Conservation (phyloP, 1,139 yeast genomes). For the Blastobotrys malaysiensis region DNA sequence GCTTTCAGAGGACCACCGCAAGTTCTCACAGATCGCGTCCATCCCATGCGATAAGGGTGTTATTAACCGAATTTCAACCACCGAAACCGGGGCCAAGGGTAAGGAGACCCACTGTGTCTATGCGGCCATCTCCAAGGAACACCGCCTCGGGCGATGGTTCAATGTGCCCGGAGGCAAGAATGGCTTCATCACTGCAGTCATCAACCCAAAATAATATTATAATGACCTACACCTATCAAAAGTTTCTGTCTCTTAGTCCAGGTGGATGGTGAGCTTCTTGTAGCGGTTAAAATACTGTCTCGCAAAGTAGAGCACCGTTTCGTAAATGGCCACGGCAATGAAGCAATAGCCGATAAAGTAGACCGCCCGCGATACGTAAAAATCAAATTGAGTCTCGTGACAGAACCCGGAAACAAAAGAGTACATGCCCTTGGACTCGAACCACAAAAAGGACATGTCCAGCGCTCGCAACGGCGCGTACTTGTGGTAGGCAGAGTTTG, state of each 20-base stretch:
- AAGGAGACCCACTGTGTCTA: conserved; percentile 50
- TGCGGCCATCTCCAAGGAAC: conserved; percentile 77
- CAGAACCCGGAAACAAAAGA: conserved; percentile 26
- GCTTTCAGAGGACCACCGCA: conserved; percentile 57
- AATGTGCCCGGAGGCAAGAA: conserved; percentile 26
- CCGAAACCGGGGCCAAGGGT: conserved; percentile 49
- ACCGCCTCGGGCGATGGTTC: conserved; percentile 80
- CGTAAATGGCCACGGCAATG: background rate
- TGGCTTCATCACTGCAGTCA: conserved; percentile 22
- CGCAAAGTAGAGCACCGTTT: background rate
- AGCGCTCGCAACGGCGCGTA: conserved; percentile 19
- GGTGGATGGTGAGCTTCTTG: background rate
- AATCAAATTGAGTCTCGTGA: conserved; percentile 17
- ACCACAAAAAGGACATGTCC: conserved; percentile 24
- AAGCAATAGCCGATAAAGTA: background rate
- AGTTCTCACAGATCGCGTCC: conserved; percentile 49
- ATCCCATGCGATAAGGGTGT: conserved; percentile 63
- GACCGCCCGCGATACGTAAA: background rate
- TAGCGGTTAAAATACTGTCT: background rate
- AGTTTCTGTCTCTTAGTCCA: background rate
- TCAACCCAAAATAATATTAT: conserved; percentile 3
- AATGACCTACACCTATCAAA: background rate
- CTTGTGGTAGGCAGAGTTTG: conserved; percentile 17
- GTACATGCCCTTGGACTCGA: conserved; percentile 24
- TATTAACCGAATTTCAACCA: conserved; percentile 60